A percentile compares a stretch with the other conserved stretches of the same genome.
Evolutionary conservation across 495 filamentous ascomycete species (phyloP).

Genomic region (Thermochaetoides thermophila): DNA sequence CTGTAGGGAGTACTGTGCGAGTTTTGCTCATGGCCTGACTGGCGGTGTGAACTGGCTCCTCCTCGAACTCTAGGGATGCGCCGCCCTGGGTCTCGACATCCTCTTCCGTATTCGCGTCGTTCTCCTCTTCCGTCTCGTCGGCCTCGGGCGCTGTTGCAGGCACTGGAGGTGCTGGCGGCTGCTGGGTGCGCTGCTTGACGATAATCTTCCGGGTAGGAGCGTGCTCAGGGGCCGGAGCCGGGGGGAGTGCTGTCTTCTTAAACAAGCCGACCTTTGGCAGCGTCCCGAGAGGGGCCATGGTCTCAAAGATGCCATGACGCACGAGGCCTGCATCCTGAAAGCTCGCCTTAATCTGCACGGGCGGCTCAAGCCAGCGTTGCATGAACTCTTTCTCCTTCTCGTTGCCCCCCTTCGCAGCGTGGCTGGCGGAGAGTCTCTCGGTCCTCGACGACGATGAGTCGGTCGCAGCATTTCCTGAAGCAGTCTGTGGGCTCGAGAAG

Average conservation of each 20-base stretch:
- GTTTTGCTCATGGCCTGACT: background rate
- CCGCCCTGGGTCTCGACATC: slow-evolving; percentile 4
- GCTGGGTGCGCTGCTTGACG: slow-evolving; percentile 19
- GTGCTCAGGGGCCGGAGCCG: slow-evolving; percentile 9
- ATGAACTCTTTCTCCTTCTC: slow-evolving; percentile 22
- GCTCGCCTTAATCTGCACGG: slow-evolving; percentile 49
- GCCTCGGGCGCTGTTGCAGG: slow-evolving; percentile 14
- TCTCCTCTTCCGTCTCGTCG: slow-evolving; percentile 15
- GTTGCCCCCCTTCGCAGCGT: slow-evolving; percentile 7
- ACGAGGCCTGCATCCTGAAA: slow-evolving; percentile 52
- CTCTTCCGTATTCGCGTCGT: slow-evolving; percentile 16
- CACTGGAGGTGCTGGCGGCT: slow-evolving; percentile 8
- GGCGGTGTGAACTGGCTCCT: too few relatives aligned
- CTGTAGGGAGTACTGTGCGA: slow-evolving; percentile 1
- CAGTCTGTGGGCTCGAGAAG: slow-evolving; percentile 37
- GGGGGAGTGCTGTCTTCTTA: slow-evolving; percentile 22
- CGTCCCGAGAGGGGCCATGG: slow-evolving; percentile 55
- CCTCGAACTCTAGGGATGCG: slow-evolving; percentile 5
- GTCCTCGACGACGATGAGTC: slow-evolving; percentile 10
- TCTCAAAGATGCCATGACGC: slow-evolving; percentile 48
- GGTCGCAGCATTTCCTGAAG: slow-evolving; percentile 19
- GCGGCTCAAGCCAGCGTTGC: slow-evolving; percentile 58
- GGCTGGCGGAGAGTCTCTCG: background rate
- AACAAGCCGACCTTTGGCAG: slow-evolving; percentile 37
- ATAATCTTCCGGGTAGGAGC: slow-evolving; percentile 25